These are phyloP conservation scores for Crithidia acanthocephali DNA, from an alignment of 208 protist genomes.

Conservation along the genomic window DNA sequence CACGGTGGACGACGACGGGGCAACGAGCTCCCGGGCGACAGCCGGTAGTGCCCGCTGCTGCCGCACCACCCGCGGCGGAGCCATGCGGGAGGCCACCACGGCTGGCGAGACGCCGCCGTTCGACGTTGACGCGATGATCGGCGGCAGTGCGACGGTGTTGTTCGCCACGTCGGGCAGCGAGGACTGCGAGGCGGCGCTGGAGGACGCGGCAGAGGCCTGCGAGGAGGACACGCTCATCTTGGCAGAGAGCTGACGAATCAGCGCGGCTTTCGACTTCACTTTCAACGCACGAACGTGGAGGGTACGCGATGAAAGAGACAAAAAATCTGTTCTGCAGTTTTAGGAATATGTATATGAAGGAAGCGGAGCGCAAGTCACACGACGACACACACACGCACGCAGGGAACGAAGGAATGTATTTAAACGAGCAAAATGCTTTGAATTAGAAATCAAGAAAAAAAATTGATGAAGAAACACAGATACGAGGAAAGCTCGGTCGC, in stretches of 20 bases:
- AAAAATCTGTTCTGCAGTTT: too few species aligned
- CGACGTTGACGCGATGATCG: constrained; percentile 7
- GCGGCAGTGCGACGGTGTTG: constrained; percentile 9
- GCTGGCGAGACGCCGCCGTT: not conserved
- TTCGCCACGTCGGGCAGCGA: constrained; percentile 6
- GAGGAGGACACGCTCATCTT: constrained; percentile 31
- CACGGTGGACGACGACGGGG: constrained; percentile 16
- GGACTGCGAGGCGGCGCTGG: not conserved
- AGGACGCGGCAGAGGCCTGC: not conserved
- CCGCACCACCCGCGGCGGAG: constrained; percentile 18
- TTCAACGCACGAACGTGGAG: constrained; percentile 1
- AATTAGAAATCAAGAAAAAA: too few species aligned
- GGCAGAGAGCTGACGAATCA: constrained; percentile 33
- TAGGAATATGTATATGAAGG: too few species aligned
- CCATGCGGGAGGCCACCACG: constrained; percentile 1
- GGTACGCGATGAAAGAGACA: constrained; percentile 5
- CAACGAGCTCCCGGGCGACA: constrained; percentile 13
- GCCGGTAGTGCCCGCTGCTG: constrained; percentile 30
- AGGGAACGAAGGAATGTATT: too few species aligned
- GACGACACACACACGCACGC: too few species aligned
- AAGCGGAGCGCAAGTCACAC: too few species aligned
- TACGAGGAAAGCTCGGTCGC: too few species aligned
- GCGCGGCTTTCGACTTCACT: constrained; percentile 29
- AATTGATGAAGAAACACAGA: too few species aligned
- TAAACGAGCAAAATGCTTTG: too few species aligned